Evolutionary conservation across 2,329 filamentous ascomycete genomes (phyloP).

Genomic region (Fusarium concolor): DNA sequence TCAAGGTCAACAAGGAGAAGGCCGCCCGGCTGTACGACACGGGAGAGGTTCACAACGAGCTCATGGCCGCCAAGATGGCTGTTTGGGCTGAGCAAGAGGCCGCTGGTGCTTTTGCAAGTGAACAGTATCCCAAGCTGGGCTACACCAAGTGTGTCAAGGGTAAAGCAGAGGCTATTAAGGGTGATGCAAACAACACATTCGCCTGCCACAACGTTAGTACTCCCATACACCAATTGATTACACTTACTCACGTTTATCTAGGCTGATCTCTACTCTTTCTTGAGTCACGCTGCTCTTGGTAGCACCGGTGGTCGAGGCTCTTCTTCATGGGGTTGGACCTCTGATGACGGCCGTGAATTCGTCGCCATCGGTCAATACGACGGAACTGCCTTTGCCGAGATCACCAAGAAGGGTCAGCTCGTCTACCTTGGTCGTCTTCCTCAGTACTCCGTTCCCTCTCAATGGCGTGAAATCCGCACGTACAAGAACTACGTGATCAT

Average conservation of each 20-base stretch:
- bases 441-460: conserved; percentile 52
- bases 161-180: conserved; percentile 57
- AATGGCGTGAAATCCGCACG: conserved; percentile 58
- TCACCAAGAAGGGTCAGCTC: conserved; percentile 57
- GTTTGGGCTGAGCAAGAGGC: conserved; percentile 51
- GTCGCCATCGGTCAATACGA: conserved; percentile 62
- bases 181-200: conserved; percentile 61
- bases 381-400: conserved; percentile 63
- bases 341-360: conserved; percentile 61
- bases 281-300: conserved; percentile 65
- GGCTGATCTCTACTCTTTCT: conserved; percentile 66
- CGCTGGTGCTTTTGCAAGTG: conserved; percentile 51
- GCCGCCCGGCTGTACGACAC: conserved; percentile 34
- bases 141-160: conserved; percentile 57
- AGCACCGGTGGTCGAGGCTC: conserved; percentile 53
- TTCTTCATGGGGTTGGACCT: conserved; percentile 61
- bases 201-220: conserved; percentile 57
- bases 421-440: conserved; percentile 60
- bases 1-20: conserved; percentile 27
- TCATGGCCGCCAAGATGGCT: conserved; percentile 38
- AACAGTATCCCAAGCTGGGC: conserved; percentile 53
- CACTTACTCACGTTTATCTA: neutral
- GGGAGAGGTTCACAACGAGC: conserved; percentile 34
- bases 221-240: accelerated
- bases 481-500: conserved; percentile 54